Conservation (phyloP, 2,329 filamentous ascomycete genomes). For the Ophiostoma ips region DNA sequence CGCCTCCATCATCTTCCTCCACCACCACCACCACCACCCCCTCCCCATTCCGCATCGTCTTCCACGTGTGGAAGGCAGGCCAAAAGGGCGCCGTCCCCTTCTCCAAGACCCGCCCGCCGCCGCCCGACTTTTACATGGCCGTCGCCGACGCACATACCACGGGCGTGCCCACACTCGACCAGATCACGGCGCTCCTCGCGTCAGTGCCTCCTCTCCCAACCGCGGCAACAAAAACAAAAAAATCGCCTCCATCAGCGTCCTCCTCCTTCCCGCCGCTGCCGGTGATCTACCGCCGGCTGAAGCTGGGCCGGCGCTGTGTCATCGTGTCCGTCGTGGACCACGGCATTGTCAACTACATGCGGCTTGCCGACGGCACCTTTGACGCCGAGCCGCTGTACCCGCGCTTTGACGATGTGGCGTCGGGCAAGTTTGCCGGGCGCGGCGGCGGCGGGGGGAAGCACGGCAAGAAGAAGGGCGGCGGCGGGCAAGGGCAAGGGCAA, state of each 20-base stretch:
- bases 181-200: constrained; percentile 58
- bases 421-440: constrained; percentile 18
- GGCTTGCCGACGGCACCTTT: constrained; percentile 69
- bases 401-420: constrained; percentile 30
- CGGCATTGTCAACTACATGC: constrained; percentile 77
- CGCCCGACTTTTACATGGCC: constrained; percentile 73
- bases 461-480: constrained; percentile 13
- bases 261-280: background rate
- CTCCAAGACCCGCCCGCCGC: constrained; percentile 63
- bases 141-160: constrained; percentile 66
- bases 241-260: no score
- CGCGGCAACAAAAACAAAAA: constrained; percentile 15
- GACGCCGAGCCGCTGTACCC: constrained; percentile 59
- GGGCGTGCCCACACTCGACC: constrained; percentile 54
- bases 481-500: background rate
- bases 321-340: constrained; percentile 80
- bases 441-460: constrained; percentile 16
- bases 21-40: constrained; percentile 12
- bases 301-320: constrained; percentile 72
- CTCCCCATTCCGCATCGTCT: constrained; percentile 43
- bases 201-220: constrained; percentile 54
- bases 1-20: constrained; percentile 15
- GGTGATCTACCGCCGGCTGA: constrained; percentile 58
- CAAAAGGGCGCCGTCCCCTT: constrained; percentile 35
- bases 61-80: constrained; percentile 10